Base-by-base conservation (phyloP, 495 filamentous ascomycete genomes). In the Cercophora scortea region DNA sequence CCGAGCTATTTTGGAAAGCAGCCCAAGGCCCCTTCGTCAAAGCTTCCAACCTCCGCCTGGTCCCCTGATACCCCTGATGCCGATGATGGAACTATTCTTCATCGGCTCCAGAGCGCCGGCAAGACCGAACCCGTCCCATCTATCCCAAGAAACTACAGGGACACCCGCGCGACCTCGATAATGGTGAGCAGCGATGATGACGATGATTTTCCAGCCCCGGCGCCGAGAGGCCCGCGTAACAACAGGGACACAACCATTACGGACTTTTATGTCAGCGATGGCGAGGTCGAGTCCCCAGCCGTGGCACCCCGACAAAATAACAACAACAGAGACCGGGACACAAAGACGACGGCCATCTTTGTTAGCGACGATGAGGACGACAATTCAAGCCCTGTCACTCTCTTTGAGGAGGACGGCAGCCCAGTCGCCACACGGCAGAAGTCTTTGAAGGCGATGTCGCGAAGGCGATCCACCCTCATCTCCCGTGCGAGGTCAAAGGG, bases 401-500 rank as follows among this genome's bases (percentile, higher is more conserved):
- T 72, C 5, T 77, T 77, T 42, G 74, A 77, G 43, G 74, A 77
- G 52, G 74, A 77, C 46, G 72, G 71, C 48, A 67, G 66, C 19
- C 69, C 68, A 9, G 52, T 59, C 13, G 41, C 43, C 18, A 47
- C 55, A 9, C 56, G 53, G 10, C 58, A 58, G 42, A 72, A 70
- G 58, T 67, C 69, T 5, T 45, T 59, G 19, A 65, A 60, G 49
- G 49, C 55, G 36, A 67, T 60, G 34, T 55, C 41, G 11, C 60
- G 56, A 17, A 60, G 35, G n/a, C 53, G 51, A 63, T 62, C 61
- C 52, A 63, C 35, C 42, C 64, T 57, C 50, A 66, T 11, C 43
- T 79, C 78, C 39, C 77, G 81, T 42, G 76, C 78, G 10, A 71
- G 78, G 36, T 89, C 88, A 4, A 77, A 80, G 36, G 89, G 89